Percentiles rank a stretch among this genome's conserved stretches.
Evolutionary conservation across 148 eudicot species (phyloP).

Genomic region (Fagopyrum esculentum): DNA sequence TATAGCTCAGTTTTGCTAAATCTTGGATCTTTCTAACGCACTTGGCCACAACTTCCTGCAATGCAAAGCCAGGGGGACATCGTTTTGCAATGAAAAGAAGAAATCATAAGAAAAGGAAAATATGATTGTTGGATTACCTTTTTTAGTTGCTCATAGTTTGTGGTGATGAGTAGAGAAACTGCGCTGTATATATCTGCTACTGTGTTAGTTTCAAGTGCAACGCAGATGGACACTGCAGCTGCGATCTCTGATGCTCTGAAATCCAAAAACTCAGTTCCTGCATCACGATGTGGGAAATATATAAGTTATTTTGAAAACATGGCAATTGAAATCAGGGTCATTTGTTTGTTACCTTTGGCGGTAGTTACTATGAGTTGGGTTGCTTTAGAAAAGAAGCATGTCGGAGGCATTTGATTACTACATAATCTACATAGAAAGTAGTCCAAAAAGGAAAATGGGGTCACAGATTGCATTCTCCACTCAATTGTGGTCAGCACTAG

Average conservation of each 20-base stretch:
- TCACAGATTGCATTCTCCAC: slow-evolving; percentile 79
- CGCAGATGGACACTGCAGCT: slow-evolving; percentile 84
- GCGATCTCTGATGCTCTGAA: slow-evolving; percentile 91
- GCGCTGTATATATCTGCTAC: slow-evolving; percentile 39
- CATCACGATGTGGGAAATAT: slow-evolving; percentile 18
- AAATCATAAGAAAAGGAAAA: neutral
- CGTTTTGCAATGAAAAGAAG: neutral
- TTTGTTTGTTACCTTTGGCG: slow-evolving; percentile 37
- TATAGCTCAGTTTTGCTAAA: neutral
- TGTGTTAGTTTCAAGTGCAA: slow-evolving; percentile 44
- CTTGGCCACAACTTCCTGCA: neutral
- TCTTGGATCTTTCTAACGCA: neutral
- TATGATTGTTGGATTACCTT: slow-evolving; percentile 40
- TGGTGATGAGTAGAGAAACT: slow-evolving; percentile 25
- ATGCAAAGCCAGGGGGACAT: neutral
- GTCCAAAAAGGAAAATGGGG: slow-evolving; percentile 72
- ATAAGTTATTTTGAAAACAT: too few relatives aligned
- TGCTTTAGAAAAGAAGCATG: slow-evolving; percentile 31
- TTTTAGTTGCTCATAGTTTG: slow-evolving; percentile 26
- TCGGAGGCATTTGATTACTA: slow-evolving; percentile 42
- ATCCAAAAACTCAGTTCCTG: slow-evolving; percentile 81
- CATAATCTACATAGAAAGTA: slow-evolving; percentile 44
- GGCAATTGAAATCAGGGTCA: neutral
- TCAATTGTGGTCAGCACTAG: slow-evolving; percentile 63
- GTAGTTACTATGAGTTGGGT: slow-evolving; percentile 48